Evolutionary conservation across 139 green algal species (phyloP).

Genomic region (Picochlorum costavermella): DNA sequence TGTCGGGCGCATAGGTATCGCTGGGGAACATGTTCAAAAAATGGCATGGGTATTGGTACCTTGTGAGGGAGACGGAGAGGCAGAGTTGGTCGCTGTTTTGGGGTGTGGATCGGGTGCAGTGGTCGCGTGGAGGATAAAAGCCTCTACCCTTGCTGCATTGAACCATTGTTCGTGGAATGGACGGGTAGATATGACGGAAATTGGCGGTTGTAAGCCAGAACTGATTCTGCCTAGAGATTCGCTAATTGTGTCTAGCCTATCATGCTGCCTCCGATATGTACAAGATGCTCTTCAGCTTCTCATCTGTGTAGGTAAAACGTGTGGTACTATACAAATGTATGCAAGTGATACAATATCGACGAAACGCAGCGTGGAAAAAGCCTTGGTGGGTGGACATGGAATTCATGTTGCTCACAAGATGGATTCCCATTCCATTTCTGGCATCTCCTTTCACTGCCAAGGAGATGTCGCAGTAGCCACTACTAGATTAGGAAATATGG

Average conservation of each 20-base stretch:
- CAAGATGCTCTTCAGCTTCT: no score
- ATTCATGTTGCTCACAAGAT: constrained; percentile 3
- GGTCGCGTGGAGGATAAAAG: constrained; percentile 13
- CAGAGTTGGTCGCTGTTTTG: constrained; percentile 16
- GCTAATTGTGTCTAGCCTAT: background rate
- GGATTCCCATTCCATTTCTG: constrained; percentile 13
- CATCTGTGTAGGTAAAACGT: background rate
- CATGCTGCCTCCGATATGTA: background rate
- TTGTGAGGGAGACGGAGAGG: background rate
- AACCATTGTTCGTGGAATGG: background rate
- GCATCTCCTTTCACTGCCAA: background rate
- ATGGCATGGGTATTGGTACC: background rate
- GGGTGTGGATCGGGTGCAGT: constrained; percentile 28
- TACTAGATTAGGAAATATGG: background rate
- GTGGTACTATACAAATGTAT: background rate
- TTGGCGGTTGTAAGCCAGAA: background rate
- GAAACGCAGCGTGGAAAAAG: background rate
- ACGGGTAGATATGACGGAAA: background rate
- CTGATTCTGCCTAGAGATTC: background rate
- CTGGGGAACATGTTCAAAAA: background rate
- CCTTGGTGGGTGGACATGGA: background rate
- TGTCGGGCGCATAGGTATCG: constrained; percentile 9
- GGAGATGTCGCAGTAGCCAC: background rate
- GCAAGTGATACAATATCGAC: background rate
- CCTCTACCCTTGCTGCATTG: background rate